These are phyloP conservation scores for Melastoma malabathricum DNA, from an alignment of 345 rosid species.

Conservation along the genomic window DNA sequence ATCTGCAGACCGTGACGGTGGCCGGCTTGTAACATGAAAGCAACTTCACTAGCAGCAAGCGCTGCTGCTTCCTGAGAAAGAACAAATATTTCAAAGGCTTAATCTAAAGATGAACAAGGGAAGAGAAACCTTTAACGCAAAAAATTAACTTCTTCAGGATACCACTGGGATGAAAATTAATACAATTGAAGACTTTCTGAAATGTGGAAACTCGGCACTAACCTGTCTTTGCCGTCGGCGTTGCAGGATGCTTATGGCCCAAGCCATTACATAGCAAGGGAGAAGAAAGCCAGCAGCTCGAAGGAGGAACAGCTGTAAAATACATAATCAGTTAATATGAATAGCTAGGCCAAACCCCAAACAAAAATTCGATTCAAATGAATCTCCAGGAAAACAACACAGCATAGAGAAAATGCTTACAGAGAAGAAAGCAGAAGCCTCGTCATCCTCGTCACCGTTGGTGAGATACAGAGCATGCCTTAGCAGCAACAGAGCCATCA, in stretches of 20 bases:
- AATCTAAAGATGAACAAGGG: no score
- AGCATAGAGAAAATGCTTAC: conserved; percentile 23
- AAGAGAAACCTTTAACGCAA: no score
- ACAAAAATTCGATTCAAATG: background rate
- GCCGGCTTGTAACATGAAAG: conserved; percentile 79
- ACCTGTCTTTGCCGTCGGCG: conserved; percentile 96
- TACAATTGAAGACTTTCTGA: background rate
- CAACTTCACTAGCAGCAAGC: conserved; percentile 77
- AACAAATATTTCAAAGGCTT: no score
- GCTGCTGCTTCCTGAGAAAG: conserved; percentile 76
- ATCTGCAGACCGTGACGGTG: conserved; percentile 66
- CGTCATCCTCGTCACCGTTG: conserved; percentile 59
- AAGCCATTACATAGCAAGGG: conserved; percentile 98
- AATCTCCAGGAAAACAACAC: no score
- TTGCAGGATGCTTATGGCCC: conserved; percentile 93
- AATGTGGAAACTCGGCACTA: conserved; percentile 1
- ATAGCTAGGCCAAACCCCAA: background rate
- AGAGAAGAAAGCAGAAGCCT: conserved; percentile 76
- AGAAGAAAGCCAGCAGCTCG: conserved; percentile 92
- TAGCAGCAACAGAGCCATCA: conserved; percentile 88
- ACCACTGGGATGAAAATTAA: background rate
- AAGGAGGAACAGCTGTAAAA: conserved; percentile 69
- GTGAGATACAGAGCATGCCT: conserved; percentile 79
- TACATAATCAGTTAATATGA: conserved; percentile 1
- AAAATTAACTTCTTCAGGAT: no score